A percentile compares a stretch with the other conserved stretches of the same genome.
Evolutionary conservation across 495 filamentous ascomycete species (phyloP).

Genomic region (Rostrohypoxylon terebratum): DNA sequence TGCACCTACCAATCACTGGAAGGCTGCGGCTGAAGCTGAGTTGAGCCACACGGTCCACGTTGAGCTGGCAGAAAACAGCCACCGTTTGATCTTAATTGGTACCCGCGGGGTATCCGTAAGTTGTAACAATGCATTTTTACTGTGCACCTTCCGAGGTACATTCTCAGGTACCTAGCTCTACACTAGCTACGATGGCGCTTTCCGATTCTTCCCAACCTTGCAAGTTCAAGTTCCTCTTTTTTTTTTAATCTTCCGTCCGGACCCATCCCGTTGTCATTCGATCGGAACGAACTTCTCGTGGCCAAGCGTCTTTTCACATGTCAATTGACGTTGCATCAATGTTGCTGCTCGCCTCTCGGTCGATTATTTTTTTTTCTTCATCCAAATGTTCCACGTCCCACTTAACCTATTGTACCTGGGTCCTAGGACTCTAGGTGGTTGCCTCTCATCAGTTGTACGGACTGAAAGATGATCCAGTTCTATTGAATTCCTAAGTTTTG

Average conservation of each 20-base stretch:
- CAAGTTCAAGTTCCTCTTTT: background rate
- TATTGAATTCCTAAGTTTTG: background rate
- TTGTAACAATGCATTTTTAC: background rate
- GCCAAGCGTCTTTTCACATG: constrained; percentile 41
- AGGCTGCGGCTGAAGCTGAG: constrained; percentile 31
- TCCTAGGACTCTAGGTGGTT: too few relatives aligned
- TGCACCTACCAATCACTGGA: constrained; percentile 12
- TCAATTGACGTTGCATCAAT: constrained; percentile 40
- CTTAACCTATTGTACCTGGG: constrained; percentile 1
- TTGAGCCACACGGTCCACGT: constrained; percentile 16
- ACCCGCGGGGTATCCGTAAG: background rate
- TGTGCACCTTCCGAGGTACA: background rate
- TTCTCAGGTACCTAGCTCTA: background rate
- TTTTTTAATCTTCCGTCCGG: background rate
- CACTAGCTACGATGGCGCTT: background rate
- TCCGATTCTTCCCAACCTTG: background rate
- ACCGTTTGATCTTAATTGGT: constrained; percentile 13
- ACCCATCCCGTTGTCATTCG: background rate
- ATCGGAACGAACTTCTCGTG: constrained; percentile 9
- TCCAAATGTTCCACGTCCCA: constrained; percentile 13
- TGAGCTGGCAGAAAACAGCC: background rate
- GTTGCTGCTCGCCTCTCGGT: constrained; percentile 21
- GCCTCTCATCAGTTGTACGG: background rate
- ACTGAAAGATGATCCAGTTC: constrained; percentile 6
- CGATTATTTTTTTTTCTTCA: constrained; percentile 24